Evolutionary conservation across 176 grass and related monocot species (phyloP).

Genomic region (Alopecurus myosuroides): DNA sequence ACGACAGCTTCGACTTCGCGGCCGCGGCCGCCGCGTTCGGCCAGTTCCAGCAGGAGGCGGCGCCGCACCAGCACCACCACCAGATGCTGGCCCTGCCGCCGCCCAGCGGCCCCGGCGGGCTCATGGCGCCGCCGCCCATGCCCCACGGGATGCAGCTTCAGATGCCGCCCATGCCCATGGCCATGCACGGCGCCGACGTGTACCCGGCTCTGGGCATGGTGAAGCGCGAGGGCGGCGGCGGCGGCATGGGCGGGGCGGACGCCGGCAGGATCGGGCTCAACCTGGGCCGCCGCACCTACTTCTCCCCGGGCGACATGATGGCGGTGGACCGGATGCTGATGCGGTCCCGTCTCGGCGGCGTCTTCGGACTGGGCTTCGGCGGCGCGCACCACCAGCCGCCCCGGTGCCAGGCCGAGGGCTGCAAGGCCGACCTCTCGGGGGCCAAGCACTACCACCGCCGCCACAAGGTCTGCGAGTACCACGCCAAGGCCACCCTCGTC

Average conservation of each 20-base stretch:
- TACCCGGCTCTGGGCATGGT: conserved; percentile 49
- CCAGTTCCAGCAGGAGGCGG: conserved; percentile 42
- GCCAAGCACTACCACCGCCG: conserved; percentile 97
- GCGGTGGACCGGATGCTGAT: conserved; percentile 53
- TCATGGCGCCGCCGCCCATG: conserved; percentile 21
- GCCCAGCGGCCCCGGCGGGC: neutral
- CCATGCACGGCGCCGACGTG: conserved; percentile 10
- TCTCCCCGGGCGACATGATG: conserved; percentile 60
- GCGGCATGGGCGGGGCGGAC: neutral
- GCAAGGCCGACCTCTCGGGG: conserved; percentile 77
- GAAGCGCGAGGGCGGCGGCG: conserved; percentile 57
- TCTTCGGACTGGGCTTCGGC: conserved; percentile 54
- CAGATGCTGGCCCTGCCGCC: conserved; percentile 39
- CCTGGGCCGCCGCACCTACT: conserved; percentile 83
- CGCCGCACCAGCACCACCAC: conserved; percentile 9
- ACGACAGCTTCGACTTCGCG: conserved; percentile 36
- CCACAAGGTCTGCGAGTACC: conserved; percentile 98
- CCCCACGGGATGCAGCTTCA: conserved; percentile 36
- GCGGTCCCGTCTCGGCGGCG: conserved; percentile 36
- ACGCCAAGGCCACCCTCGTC: conserved; percentile 89
- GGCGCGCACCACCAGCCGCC: conserved; percentile 57
- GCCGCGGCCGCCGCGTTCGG: neutral
- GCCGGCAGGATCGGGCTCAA: conserved; percentile 68
- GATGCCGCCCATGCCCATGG: conserved; percentile 7
- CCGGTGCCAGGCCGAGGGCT: conserved; percentile 82